A percentile compares a stretch with the other conserved stretches of the same genome.
These are phyloP conservation scores for Saccharata proteae DNA, from an alignment of 2,329 filamentous ascomycete genomes.

Conservation along the genomic window DNA sequence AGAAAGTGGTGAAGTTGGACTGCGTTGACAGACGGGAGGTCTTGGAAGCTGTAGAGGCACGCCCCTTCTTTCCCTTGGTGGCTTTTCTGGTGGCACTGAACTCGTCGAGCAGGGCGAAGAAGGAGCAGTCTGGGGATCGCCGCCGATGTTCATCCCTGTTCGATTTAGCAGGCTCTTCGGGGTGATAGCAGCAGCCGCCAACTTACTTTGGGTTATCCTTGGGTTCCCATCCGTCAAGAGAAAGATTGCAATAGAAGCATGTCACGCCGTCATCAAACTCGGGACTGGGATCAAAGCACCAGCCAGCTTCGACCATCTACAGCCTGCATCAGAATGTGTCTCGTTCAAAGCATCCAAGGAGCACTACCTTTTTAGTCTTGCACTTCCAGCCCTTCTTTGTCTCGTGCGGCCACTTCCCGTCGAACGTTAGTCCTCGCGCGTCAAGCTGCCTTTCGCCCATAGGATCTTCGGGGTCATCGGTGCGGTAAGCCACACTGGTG, in stretches of 20 bases:
- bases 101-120: slow-evolving; percentile 57
- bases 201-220: slow-evolving; percentile 76
- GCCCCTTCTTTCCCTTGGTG: slow-evolving; percentile 21
- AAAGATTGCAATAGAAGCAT: slow-evolving; percentile 81
- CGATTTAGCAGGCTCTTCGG: background rate
- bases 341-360: background rate
- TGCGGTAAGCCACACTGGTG: slow-evolving; percentile 40
- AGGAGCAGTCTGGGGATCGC: slow-evolving; percentile 67
- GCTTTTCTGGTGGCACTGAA: slow-evolving; percentile 45
- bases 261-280: slow-evolving; percentile 83
- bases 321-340: background rate
- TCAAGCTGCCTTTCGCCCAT: slow-evolving; percentile 57
- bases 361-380: slow-evolving; percentile 67
- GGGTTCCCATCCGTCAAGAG: slow-evolving; percentile 88
- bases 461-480: slow-evolving; percentile 60
- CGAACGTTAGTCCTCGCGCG: slow-evolving; percentile 74
- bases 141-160: slow-evolving; percentile 71
- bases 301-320: slow-evolving; percentile 83
- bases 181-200: background rate
- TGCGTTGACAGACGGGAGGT: slow-evolving; percentile 50
- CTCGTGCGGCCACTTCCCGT: slow-evolving; percentile 80
- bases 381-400: slow-evolving; percentile 78
- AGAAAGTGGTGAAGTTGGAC: slow-evolving; percentile 28
- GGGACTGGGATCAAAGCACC: slow-evolving; percentile 78
- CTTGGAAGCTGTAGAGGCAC: slow-evolving; percentile 44